These are phyloP conservation scores for Pyrenochaeta sp. DNA, from an alignment of 2,329 filamentous ascomycete species.

Conservation along the genomic window DNA sequence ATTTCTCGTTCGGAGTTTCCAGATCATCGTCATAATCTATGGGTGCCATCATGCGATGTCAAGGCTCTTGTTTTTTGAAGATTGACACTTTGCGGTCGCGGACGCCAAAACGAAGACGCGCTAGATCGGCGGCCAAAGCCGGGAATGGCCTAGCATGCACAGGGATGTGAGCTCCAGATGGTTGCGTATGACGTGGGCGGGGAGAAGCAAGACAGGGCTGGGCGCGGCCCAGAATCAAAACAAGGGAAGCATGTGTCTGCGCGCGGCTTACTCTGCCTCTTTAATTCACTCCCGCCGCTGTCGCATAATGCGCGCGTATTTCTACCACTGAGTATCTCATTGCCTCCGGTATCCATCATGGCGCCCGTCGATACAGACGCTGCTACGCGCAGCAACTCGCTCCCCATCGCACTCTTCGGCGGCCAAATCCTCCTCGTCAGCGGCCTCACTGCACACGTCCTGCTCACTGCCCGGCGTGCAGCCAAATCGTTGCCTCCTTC, in stretches of 20 bases:
- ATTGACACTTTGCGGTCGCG: slow-evolving; percentile 14
- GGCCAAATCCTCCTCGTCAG: slow-evolving; percentile 42
- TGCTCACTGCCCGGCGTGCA: slow-evolving; percentile 41
- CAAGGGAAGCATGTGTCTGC: slow-evolving; percentile 22
- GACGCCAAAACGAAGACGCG: slow-evolving; percentile 11
- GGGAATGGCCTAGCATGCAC: slow-evolving; percentile 17
- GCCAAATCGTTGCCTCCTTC: slow-evolving; percentile 44
- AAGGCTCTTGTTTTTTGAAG: neutral
- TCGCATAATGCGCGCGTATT: slow-evolving; percentile 23
- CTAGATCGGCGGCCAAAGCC: slow-evolving; percentile 28
- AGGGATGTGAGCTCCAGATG: slow-evolving; percentile 15
- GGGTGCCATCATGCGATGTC: slow-evolving; percentile 34
- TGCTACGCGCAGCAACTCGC: slow-evolving; percentile 41
- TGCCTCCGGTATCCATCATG: slow-evolving; percentile 30
- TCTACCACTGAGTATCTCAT: slow-evolving; percentile 11
- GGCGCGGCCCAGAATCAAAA: slow-evolving; percentile 37
- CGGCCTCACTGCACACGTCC: slow-evolving; percentile 39
- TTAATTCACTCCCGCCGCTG: slow-evolving; percentile 6
- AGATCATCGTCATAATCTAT: slow-evolving; percentile 39
- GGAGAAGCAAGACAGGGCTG: slow-evolving; percentile 12
- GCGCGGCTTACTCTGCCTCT: neutral
- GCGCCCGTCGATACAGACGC: slow-evolving; percentile 46
- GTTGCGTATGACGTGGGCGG: slow-evolving; percentile 37
- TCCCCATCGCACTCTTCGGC: slow-evolving; percentile 43
- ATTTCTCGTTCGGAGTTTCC: slow-evolving; percentile 53